Percentiles rank a stretch among this genome's conserved stretches.
Conservation (phyloP, 768 basidiomycete species). For the Auricularia sp. region DNA sequence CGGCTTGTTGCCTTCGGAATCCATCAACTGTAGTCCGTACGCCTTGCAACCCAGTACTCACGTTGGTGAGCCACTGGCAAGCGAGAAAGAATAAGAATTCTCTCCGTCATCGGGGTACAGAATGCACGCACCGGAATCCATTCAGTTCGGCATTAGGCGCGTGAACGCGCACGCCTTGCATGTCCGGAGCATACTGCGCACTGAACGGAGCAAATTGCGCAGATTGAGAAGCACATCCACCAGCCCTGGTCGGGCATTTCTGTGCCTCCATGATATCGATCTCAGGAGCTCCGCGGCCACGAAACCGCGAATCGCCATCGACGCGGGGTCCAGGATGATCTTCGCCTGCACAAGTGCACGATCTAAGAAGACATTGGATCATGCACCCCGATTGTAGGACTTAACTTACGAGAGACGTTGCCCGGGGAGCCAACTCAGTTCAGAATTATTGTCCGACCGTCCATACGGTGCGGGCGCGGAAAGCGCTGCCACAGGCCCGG, state of each 20-base stretch:
- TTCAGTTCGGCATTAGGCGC: constrained; percentile 43
- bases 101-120: constrained; percentile 69
- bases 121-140: constrained; percentile 62
- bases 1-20: constrained; percentile 42
- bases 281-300: constrained; percentile 74
- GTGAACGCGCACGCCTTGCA: constrained; percentile 50
- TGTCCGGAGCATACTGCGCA: constrained; percentile 61
- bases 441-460: constrained; percentile 39
- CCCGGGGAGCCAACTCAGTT: constrained; percentile 77
- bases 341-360: constrained; percentile 82
- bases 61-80: constrained; percentile 41
- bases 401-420: constrained; percentile 63
- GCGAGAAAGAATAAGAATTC: not conserved
- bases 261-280: constrained; percentile 88
- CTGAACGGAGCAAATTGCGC: constrained; percentile 82
- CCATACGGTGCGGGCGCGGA: constrained; percentile 47
- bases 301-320: constrained; percentile 44
- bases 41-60: constrained; percentile 11
- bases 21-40: not conserved
- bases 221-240: constrained; percentile 62
- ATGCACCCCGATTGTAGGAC: not conserved
- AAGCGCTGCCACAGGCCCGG: constrained; percentile 55
- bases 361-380: not conserved
- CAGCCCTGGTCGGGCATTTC: constrained; percentile 40
- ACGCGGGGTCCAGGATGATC: constrained; percentile 81